A percentile compares a stretch with the other conserved stretches of the same genome.
These are phyloP conservation scores for Venturia nashicola DNA, from an alignment of 2,329 filamentous ascomycete species.

Conservation along the genomic window DNA sequence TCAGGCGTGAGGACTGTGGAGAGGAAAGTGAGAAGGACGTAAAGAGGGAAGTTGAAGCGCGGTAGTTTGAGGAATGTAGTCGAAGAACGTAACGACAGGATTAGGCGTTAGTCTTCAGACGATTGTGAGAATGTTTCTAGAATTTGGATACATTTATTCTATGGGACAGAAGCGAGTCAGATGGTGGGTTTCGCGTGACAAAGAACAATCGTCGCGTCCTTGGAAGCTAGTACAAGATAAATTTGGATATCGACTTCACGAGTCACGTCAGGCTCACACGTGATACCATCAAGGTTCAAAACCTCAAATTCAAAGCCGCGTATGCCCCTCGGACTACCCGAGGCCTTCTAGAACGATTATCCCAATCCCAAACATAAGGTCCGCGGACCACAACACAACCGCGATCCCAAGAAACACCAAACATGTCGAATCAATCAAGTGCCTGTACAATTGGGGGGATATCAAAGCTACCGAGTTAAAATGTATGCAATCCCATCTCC, in stretches of 20 bases:
- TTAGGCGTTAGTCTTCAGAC: not conserved
- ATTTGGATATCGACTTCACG: not conserved
- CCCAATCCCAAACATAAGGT: not conserved
- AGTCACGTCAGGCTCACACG: not conserved
- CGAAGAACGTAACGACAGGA: not conserved
- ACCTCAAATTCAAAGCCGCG: not conserved
- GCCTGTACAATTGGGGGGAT: not conserved
- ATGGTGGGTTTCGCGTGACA: not conserved
- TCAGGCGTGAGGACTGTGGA: not conserved
- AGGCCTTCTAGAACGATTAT: not conserved
- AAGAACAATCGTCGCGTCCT: not conserved
- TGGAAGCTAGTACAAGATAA: not conserved
- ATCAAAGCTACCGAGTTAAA: not conserved
- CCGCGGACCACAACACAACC: not conserved
- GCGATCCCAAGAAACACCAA: not conserved
- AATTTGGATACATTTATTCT: not conserved
- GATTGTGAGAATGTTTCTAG: not conserved
- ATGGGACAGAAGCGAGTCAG: not conserved
- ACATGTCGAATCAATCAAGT: not conserved
- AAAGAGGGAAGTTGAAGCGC: not conserved
- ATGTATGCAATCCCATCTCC: not conserved
- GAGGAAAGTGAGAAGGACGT: conserved; percentile 6
- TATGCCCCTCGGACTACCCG: not conserved
- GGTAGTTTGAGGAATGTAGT: not conserved
- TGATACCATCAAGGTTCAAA: not conserved